phyloP scores from a whole-genome alignment of 768 basidiomycete genomes.

The Rubroboletus satanas region DNA sequence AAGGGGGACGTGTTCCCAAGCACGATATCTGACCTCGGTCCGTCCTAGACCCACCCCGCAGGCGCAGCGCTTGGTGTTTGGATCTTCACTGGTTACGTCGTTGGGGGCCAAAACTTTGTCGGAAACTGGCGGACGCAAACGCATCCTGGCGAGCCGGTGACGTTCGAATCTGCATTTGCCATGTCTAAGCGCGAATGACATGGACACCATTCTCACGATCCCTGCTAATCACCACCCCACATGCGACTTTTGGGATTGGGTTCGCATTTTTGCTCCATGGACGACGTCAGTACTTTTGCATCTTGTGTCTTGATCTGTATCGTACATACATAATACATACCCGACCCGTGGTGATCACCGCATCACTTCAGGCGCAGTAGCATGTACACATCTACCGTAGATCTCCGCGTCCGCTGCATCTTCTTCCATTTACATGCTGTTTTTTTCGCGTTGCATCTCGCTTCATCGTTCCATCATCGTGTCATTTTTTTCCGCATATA shows the following conservation, averaged over 20 bases:
- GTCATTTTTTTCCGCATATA: background rate
- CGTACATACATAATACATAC: constrained; percentile 7
- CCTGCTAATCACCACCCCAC: background rate
- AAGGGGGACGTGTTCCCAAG: background rate
- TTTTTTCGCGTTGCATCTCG: constrained; percentile 1
- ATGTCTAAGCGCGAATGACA: constrained; percentile 46
- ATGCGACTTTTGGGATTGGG: background rate
- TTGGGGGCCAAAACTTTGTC: constrained; percentile 61
- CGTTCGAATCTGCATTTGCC: constrained; percentile 62
- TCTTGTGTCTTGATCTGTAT: constrained; percentile 9
- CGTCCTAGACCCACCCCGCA: constrained; percentile 5
- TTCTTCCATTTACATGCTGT: constrained; percentile 10
- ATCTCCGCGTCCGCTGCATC: constrained; percentile 10
- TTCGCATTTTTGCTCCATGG: constrained; percentile 2
- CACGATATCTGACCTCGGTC: constrained; percentile 3
- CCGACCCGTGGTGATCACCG: background rate
- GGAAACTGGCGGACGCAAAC: constrained; percentile 61
- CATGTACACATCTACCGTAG: constrained; percentile 17
- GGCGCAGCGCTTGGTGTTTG: constrained; percentile 20
- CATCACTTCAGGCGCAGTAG: constrained; percentile 7
- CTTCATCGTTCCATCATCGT: background rate
- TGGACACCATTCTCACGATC: background rate
- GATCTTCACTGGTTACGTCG: constrained; percentile 70
- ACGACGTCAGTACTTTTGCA: constrained; percentile 1
- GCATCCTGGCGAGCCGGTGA: constrained; percentile 35